These are phyloP conservation scores for Radiomyces spectabilis DNA, from an alignment of 192 early-diverging fungal species.

Conservation along the genomic window DNA sequence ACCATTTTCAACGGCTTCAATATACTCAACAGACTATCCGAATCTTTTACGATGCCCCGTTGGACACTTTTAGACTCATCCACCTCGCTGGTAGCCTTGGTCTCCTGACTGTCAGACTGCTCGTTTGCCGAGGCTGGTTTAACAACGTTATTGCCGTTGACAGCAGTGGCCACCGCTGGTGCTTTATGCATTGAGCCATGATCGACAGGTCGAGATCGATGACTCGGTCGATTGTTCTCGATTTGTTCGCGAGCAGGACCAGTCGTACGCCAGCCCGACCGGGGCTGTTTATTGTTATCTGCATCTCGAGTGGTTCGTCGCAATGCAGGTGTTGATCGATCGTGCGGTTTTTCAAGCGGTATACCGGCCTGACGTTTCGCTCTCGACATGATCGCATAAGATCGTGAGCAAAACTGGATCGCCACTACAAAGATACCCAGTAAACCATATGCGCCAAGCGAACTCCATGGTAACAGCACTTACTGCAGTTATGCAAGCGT, in stretches of 20 bases:
- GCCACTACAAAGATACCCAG: no score
- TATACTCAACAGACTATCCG: background rate
- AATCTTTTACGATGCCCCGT: background rate
- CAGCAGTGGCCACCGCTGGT: no score
- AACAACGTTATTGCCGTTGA: no score
- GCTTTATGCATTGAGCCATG: background rate
- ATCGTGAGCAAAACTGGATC: no score
- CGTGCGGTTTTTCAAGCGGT: background rate
- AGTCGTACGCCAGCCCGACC: background rate
- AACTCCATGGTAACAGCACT: no score
- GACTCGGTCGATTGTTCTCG: background rate
- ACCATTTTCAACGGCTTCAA: background rate
- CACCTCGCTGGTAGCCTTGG: no score
- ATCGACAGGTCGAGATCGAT: background rate
- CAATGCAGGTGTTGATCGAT: background rate
- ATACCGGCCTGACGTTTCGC: slow-evolving; percentile 24
- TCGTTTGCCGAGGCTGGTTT: no score
- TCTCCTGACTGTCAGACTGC: no score
- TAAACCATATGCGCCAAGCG: no score
- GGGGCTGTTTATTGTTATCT: no score
- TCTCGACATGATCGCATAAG: slow-evolving; percentile 29
- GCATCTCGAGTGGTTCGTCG: background rate
- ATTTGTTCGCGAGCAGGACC: background rate
- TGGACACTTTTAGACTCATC: no score
- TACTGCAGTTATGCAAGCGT: no score